A percentile compares a stretch with the other conserved stretches of the same genome.
These are phyloP conservation scores for Hyphopichia khmerensis DNA, from an alignment of 1,139 yeast genomes.

Conservation along the genomic window DNA sequence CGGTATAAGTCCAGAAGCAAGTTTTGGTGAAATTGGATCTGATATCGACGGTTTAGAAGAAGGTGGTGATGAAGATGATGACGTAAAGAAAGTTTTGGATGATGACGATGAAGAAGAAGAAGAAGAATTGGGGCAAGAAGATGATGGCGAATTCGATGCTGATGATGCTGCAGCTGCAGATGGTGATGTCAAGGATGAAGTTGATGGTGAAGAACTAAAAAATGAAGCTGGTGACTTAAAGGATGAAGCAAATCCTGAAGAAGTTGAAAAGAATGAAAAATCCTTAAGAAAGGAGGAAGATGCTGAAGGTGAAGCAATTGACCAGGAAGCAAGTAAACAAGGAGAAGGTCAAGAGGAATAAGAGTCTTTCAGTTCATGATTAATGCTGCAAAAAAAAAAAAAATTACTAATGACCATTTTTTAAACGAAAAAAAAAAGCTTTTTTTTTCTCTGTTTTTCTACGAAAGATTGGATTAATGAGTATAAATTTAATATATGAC, in stretches of 20 bases:
- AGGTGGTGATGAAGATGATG: slow-evolving; percentile 3
- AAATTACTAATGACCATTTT: background rate
- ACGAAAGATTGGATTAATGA: background rate
- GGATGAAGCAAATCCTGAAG: slow-evolving; percentile 5
- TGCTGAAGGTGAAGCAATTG: slow-evolving; percentile 5
- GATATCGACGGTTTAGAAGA: slow-evolving; percentile 43
- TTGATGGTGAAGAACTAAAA: background rate
- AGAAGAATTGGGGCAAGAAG: slow-evolving; percentile 9
- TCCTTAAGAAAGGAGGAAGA: slow-evolving; percentile 1
- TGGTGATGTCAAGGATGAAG: background rate
- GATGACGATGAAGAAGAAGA: background rate
- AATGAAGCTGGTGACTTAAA: slow-evolving; percentile 5
- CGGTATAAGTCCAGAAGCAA: slow-evolving; percentile 76
- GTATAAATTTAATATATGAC: background rate
- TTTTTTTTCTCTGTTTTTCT: background rate
- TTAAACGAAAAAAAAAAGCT: no score
- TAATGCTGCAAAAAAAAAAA: background rate
- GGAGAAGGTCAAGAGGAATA: background rate
- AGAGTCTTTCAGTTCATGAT: background rate
- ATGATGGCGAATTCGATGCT: background rate
- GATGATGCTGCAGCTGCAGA: background rate
- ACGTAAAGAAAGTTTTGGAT: slow-evolving; percentile 1
- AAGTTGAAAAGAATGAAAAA: slow-evolving; percentile 2
- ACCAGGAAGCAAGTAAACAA: slow-evolving; percentile 8
- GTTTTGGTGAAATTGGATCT: slow-evolving; percentile 61